These are phyloP conservation scores for Colletotrichum sp. DNA, from an alignment of 2,329 filamentous ascomycete species.

Conservation along the genomic window DNA sequence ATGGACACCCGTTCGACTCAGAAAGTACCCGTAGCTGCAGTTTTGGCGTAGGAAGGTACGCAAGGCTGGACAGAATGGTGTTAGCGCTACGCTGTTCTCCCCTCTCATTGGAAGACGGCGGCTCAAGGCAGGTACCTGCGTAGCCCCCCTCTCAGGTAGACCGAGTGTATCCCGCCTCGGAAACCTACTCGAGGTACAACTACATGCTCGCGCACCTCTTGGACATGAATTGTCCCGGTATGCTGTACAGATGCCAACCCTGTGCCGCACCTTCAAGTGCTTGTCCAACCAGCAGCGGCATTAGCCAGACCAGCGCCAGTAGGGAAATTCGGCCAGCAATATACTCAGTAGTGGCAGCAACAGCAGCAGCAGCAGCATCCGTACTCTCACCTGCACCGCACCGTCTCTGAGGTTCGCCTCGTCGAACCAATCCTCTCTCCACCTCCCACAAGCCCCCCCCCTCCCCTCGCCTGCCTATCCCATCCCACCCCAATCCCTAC, in stretches of 20 bases:
- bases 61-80: background rate
- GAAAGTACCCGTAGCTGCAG: background rate
- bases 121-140: background rate
- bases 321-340: background rate
- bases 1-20: background rate
- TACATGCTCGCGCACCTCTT: background rate
- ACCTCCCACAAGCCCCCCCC: slow-evolving; percentile 8
- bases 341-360: background rate
- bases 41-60: background rate
- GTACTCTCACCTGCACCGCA: background rate
- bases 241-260: background rate
- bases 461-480: background rate
- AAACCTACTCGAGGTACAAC: background rate
- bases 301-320: background rate
- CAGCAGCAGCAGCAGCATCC: background rate
- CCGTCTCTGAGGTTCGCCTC: slow-evolving; percentile 4
- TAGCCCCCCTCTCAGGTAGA: background rate
- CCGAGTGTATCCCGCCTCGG: background rate
- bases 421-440: slow-evolving; percentile 15
- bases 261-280: background rate
- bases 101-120: background rate
- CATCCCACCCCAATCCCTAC: slow-evolving; percentile 21
- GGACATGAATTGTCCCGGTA: background rate
- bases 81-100: background rate
- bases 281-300: background rate